These are phyloP conservation scores for Metschnikowia henanensis DNA, from an alignment of 805 yeast species.

Conservation along the genomic window DNA sequence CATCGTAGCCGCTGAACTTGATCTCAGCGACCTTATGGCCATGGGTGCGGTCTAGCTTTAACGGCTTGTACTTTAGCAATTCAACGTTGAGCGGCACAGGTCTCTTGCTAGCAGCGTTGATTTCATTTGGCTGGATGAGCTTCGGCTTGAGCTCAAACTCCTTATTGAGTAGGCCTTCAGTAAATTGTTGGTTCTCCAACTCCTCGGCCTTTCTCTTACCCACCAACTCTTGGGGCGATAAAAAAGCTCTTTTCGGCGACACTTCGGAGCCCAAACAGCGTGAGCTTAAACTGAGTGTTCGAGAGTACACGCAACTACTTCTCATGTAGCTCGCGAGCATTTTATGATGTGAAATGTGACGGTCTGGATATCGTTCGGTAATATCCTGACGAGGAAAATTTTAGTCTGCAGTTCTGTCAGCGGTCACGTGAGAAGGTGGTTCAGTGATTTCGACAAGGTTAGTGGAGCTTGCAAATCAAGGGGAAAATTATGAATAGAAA, in stretches of 20 bases:
- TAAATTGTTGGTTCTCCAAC: conserved; percentile 27
- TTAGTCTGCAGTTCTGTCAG: conserved; percentile 7
- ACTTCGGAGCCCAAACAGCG: conserved; percentile 2
- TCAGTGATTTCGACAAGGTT: no score
- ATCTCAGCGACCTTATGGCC: conserved; percentile 81
- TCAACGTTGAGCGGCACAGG: conserved; percentile 88
- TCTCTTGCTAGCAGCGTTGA: conserved; percentile 26
- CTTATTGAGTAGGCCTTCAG: conserved; percentile 27
- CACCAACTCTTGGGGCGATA: conserved; percentile 35
- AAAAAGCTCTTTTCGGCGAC: conserved; percentile 15
- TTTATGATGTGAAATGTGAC: not conserved
- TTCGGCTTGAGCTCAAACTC: conserved; percentile 34
- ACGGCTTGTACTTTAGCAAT: conserved; percentile 77
- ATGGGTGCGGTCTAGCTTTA: conserved; percentile 62
- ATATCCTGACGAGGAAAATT: not conserved
- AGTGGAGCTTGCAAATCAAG: no score
- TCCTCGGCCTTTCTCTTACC: conserved; percentile 26
- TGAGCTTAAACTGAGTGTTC: conserved; percentile 8
- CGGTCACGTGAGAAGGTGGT: conserved; percentile 12
- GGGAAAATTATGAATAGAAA: no score
- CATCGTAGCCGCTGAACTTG: conserved; percentile 69
- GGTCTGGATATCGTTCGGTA: not conserved
- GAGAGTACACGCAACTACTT: conserved; percentile 3
- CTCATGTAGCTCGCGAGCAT: conserved; percentile 11
- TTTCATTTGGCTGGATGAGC: conserved; percentile 21